Evolutionary conservation across 2,329 filamentous ascomycete species (phyloP), one percentile per base, ranked within the genome.

Genomic region (Thielaviopsis euricoi): DNA sequence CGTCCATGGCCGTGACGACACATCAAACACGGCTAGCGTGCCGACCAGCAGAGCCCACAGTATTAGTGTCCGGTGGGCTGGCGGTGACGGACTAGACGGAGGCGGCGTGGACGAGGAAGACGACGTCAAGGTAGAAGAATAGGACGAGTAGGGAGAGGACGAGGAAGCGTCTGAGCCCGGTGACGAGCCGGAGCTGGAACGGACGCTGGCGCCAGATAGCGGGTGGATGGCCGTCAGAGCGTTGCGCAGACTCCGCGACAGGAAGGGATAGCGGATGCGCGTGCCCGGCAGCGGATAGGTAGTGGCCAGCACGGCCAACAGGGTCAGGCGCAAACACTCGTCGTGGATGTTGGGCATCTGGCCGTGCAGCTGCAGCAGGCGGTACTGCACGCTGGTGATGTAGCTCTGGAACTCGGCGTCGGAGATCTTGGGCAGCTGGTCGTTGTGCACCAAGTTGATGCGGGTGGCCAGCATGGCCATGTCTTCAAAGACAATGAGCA

Each of bases 401-500:
- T 60, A 57, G 12, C 52, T 50, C 48, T 60, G 58, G 40, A 60
- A 60, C 49, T 60, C 58, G 29, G n/a, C 40, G 48, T 60, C 58
- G 4, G 51, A 55, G 52, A 60, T 53, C 23, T 60, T 60, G 23
- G 58, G 58, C 2, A 50, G 40, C 21, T 51, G 46, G 25, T 43
- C 54, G 29, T 52, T 48, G 37, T 60, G 55, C 22, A 60, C 58
- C 9, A 57, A 52, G 40, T 60, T 60, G 33, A 60, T 52, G 33
- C 58, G 55, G 6, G 33, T 43, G 4, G 58, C 52, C 7, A 60
- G 48, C 17, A 60, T 3, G 29, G 49, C 57, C 58, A 60, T 60
- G 55, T 60, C 58, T 48, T 60, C 58, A 33, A 57, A 60, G 23
- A 60, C 55, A 4, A 55, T 60, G n/a, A 54, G 37, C n/a, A 60